Percentiles rank a stretch among this genome's conserved stretches.
phyloP scores from a whole-genome alignment of 768 basidiomycete genomes.

The Rhodotorula toruloides region DNA sequence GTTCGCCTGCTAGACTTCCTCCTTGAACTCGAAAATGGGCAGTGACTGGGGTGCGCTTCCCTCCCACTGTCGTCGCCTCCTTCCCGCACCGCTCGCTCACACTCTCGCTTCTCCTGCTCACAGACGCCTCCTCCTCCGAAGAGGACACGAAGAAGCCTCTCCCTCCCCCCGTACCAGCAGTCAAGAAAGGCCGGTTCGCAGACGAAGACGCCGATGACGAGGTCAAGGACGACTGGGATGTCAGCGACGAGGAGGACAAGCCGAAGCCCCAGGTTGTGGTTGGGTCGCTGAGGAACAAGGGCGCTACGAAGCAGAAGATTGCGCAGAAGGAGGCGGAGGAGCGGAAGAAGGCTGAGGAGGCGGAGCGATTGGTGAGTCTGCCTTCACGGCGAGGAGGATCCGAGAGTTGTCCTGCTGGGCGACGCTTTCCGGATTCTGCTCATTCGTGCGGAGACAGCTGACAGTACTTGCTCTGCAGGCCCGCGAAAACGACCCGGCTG shows the following conservation, averaged over 20 bases:
- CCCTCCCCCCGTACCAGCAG: slow-evolving; percentile 44
- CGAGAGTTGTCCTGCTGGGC: no score
- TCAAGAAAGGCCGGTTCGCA: slow-evolving; percentile 66
- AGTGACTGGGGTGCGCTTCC: slow-evolving; percentile 10
- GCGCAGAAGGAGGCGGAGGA: slow-evolving; percentile 84
- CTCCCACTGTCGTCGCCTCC: neutral
- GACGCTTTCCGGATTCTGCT: neutral
- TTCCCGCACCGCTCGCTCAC: neutral
- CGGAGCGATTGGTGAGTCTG: slow-evolving; percentile 46
- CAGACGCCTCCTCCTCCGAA: slow-evolving; percentile 34
- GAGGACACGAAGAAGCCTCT: slow-evolving; percentile 49
- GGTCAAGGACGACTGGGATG: slow-evolving; percentile 92
- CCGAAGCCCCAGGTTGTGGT: slow-evolving; percentile 51
- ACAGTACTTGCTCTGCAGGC: slow-evolving; percentile 60
- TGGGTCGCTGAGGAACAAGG: slow-evolving; percentile 70
- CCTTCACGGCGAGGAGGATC: no score
- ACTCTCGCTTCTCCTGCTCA: neutral
- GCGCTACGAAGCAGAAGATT: slow-evolving; percentile 80
- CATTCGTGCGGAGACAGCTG: no score
- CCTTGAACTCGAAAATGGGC: neutral
- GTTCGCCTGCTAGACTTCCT: no score
- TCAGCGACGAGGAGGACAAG: slow-evolving; percentile 62
- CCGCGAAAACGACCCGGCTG: slow-evolving; percentile 65
- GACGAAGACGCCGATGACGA: slow-evolving; percentile 87
- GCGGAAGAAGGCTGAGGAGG: slow-evolving; percentile 52